Conservation (phyloP, 2,329 filamentous ascomycete genomes). For the Mycosphaerella arachidis region DNA sequence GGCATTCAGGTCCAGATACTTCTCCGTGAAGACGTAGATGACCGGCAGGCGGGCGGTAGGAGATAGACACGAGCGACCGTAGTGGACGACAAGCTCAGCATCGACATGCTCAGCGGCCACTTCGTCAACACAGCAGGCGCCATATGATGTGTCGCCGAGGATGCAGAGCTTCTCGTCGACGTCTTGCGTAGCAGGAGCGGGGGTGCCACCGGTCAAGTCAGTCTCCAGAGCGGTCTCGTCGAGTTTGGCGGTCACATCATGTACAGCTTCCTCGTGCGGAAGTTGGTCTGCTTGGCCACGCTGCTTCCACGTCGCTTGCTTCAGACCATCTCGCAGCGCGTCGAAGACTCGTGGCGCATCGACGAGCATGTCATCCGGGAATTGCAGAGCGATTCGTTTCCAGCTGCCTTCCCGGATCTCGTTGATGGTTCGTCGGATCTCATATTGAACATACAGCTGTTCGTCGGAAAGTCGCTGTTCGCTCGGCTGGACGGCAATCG, state of each 20-base stretch:
- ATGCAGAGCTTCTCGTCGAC: conserved; percentile 64
- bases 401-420: conserved; percentile 72
- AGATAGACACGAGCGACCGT: conserved; percentile 86
- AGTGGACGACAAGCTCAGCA: conserved; percentile 89
- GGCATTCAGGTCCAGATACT: conserved; percentile 59
- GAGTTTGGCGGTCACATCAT: conserved; percentile 8
- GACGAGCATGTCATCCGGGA: conserved; percentile 85
- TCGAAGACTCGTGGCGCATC: conserved; percentile 79
- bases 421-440: conserved; percentile 71
- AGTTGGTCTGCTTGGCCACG: not conserved
- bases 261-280: not conserved
- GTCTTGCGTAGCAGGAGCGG: conserved; percentile 17
- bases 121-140: conserved; percentile 94
- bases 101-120: conserved; percentile 90
- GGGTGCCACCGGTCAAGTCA: not conserved
- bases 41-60: conserved; percentile 83
- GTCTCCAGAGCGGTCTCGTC: conserved; percentile 8
- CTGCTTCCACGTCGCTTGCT: conserved; percentile 1
- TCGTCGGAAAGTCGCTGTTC: conserved; percentile 53
- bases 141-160: conserved; percentile 92
- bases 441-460: conserved; percentile 73
- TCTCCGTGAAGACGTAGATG: conserved; percentile 82
- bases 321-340: conserved; percentile 53
- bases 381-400: conserved; percentile 81
- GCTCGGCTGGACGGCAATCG: conserved; percentile 32